These are phyloP conservation scores for Pueraria montana DNA, from an alignment of 306 rosid species.

Conservation along the genomic window DNA sequence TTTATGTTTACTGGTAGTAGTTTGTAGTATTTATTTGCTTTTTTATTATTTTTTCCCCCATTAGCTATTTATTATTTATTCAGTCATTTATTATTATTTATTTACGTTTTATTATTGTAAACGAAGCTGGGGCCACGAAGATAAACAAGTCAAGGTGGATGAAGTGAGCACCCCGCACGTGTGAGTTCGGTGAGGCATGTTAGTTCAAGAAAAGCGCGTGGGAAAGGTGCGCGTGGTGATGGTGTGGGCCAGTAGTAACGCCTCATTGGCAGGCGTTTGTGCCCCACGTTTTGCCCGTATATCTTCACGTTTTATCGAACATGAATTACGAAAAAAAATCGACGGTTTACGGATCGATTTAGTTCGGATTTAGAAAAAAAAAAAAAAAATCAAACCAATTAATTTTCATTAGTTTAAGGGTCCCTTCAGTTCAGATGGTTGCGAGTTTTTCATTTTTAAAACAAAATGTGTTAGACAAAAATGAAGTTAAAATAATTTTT, in stretches of 20 bases:
- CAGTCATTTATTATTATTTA: neutral
- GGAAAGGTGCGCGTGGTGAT: constrained; percentile 46
- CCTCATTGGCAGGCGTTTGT: constrained; percentile 29
- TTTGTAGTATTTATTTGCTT: neutral
- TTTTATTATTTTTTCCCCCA: neutral
- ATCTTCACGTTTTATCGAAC: too few species aligned
- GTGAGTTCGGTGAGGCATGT: constrained; percentile 34
- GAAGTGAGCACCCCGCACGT: constrained; percentile 47
- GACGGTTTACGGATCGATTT: too few species aligned
- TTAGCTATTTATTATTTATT: neutral
- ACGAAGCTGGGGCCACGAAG: neutral
- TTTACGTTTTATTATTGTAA: neutral
- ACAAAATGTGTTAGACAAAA: too few species aligned
- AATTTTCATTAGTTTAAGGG: too few species aligned
- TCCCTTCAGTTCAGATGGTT: too few species aligned
- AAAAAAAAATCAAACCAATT: too few species aligned
- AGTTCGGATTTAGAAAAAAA: too few species aligned
- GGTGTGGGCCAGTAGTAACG: constrained; percentile 36
- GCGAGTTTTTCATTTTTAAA: too few species aligned
- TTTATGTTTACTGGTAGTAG: too few species aligned
- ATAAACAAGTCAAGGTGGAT: constrained; percentile 39
- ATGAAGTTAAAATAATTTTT: too few species aligned
- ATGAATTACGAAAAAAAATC: too few species aligned
- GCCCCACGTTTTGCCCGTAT: neutral
- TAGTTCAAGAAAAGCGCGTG: constrained; percentile 15